Evolutionary conservation across 371 early-diverging fungal species (phyloP).

Genomic region (Mucor plumbeus): DNA sequence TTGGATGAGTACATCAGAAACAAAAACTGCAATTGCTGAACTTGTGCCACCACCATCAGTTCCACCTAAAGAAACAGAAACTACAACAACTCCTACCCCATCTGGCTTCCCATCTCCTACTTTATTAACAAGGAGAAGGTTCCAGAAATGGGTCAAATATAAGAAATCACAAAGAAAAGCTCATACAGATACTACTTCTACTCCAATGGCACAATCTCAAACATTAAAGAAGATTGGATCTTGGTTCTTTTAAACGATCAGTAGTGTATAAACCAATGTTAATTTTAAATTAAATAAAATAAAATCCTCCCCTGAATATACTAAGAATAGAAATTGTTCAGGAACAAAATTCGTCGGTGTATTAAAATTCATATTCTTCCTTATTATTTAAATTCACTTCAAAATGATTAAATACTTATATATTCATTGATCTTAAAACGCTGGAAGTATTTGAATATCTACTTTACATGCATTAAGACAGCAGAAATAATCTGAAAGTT

Average conservation of each 20-base stretch:
- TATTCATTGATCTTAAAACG: too few species aligned
- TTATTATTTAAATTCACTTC: too few species aligned
- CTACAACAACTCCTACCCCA: slow-evolving; percentile 20
- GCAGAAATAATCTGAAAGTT: too few species aligned
- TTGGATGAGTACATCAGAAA: slow-evolving; percentile 19
- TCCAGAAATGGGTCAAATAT: slow-evolving; percentile 26
- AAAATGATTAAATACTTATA: too few species aligned
- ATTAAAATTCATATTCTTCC: too few species aligned
- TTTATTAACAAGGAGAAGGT: neutral
- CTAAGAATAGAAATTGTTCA: too few species aligned
- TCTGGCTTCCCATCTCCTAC: slow-evolving; percentile 17
- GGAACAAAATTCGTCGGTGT: too few species aligned
- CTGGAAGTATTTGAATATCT: too few species aligned
- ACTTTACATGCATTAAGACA: too few species aligned
- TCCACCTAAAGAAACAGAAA: slow-evolving; percentile 20
- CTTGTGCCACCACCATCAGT: slow-evolving; percentile 11
- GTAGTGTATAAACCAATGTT: too few species aligned
- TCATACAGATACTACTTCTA: slow-evolving; percentile 15
- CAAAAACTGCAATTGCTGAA: slow-evolving; percentile 12
- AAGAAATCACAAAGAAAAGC: slow-evolving; percentile 13
- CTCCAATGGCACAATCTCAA: slow-evolving; percentile 18
- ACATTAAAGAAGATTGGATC: slow-evolving; percentile 19
- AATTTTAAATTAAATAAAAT: too few species aligned
- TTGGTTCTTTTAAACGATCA: slow-evolving; percentile 18
- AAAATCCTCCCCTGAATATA: too few species aligned